Evolutionary conservation across 495 filamentous ascomycete species (phyloP).

Genomic region (Neurospora tetrasperma): DNA sequence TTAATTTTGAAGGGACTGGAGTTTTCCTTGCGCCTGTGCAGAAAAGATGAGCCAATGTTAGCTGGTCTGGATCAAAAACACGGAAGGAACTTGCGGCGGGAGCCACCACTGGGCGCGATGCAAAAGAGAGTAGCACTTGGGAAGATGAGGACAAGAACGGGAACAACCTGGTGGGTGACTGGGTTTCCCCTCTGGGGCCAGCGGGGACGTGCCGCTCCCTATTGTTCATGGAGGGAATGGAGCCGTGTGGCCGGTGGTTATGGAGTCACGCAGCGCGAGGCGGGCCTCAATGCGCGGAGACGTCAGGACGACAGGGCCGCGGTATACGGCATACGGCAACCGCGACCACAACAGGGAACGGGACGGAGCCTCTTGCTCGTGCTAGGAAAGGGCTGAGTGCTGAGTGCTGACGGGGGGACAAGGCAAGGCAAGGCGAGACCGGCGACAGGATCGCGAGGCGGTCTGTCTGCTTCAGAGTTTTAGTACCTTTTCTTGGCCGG

Average conservation of each 20-base stretch:
- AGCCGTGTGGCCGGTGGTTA: constrained; percentile 11
- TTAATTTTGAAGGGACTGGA: constrained; percentile 28
- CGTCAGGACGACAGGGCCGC: background rate
- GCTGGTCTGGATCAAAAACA: background rate
- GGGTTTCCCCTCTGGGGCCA: constrained; percentile 45
- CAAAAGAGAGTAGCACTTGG: constrained; percentile 1
- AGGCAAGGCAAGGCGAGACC: background rate
- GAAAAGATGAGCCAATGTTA: constrained; percentile 12
- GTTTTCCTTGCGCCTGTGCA: constrained; percentile 35
- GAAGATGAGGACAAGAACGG: background rate
- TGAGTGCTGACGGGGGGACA: constrained; percentile 5
- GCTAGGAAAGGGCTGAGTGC: constrained; percentile 1
- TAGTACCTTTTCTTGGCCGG: background rate
- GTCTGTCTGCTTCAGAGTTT: constrained; percentile 1
- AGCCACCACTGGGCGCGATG: constrained; percentile 1
- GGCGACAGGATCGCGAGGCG: background rate
- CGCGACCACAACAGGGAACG: background rate
- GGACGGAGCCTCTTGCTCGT: background rate
- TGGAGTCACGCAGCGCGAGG: constrained; percentile 8
- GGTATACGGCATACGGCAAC: background rate
- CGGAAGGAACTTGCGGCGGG: background rate
- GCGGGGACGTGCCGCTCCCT: constrained; percentile 43
- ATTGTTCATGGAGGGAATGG: constrained; percentile 33
- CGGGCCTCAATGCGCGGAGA: constrained; percentile 9
- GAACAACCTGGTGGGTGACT: constrained; percentile 36